Conservation (phyloP, 768 basidiomycete species). For the Boletellus emodensis region DNA sequence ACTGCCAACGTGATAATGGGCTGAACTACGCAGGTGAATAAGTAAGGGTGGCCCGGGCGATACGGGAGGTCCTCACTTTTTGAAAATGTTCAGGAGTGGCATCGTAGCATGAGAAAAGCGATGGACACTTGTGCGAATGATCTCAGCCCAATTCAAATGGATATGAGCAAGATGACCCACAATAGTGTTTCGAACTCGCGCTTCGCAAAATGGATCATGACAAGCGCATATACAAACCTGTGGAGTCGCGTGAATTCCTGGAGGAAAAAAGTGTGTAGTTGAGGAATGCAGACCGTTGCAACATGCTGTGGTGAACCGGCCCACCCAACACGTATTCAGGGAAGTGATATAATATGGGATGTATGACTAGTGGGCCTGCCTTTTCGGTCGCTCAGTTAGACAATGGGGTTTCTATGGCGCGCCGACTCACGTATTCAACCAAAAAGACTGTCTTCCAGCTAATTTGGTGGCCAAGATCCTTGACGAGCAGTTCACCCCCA, state of each 20-base stretch:
- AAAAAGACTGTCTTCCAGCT: slow-evolving; percentile 87
- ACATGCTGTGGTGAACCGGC: slow-evolving; percentile 63
- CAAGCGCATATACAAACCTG: slow-evolving; percentile 68
- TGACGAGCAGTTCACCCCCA: slow-evolving; percentile 67
- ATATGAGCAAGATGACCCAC: slow-evolving; percentile 38
- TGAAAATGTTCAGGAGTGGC: slow-evolving; percentile 81
- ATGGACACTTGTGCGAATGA: slow-evolving; percentile 60
- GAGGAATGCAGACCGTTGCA: slow-evolving; percentile 59
- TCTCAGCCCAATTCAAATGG: background rate
- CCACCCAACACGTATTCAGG: slow-evolving; percentile 67
- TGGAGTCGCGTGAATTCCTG: background rate
- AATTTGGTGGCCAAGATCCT: slow-evolving; percentile 90
- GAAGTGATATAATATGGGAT: slow-evolving; percentile 77
- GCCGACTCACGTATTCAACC: slow-evolving; percentile 82
- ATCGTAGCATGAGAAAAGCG: slow-evolving; percentile 95
- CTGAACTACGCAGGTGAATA: slow-evolving; percentile 51
- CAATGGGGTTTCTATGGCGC: background rate
- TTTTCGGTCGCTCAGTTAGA: slow-evolving; percentile 29
- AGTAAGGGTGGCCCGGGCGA: background rate
- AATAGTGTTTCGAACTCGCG: slow-evolving; percentile 91
- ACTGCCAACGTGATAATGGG: slow-evolving; percentile 82
- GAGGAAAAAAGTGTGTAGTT: background rate
- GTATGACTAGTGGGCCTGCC: slow-evolving; percentile 86
- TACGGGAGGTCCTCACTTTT: slow-evolving; percentile 60
- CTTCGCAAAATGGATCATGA: slow-evolving; percentile 86